phyloP scores from a whole-genome alignment of 1,139 yeast genomes.

The Sugiyamaella sp. region DNA sequence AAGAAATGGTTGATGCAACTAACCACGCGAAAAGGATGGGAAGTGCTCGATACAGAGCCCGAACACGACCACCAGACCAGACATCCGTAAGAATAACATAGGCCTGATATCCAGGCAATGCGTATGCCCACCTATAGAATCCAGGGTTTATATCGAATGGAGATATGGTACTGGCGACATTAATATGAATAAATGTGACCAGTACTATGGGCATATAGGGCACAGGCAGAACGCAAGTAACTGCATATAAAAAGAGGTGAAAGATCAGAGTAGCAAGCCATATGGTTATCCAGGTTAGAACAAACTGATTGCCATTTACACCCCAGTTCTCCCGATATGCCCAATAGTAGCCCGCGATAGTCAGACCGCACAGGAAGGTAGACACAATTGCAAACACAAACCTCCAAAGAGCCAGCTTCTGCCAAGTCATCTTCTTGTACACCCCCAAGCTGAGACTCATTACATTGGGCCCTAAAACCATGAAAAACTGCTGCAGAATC shows the following conservation, averaged over 20 bases:
- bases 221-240: slow-evolving; percentile 22
- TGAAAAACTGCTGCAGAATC: slow-evolving; percentile 27
- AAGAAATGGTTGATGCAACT: background rate
- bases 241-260: slow-evolving; percentile 12
- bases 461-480: slow-evolving; percentile 23
- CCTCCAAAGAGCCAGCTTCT: slow-evolving; percentile 6
- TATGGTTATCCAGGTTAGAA: slow-evolving; percentile 26
- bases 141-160: slow-evolving; percentile 27
- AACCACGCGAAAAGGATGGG: slow-evolving; percentile 28
- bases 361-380: slow-evolving; percentile 20
- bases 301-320: slow-evolving; percentile 30
- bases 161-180: slow-evolving; percentile 21
- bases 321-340: slow-evolving; percentile 29
- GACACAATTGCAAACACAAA: slow-evolving; percentile 11
- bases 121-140: slow-evolving; percentile 27
- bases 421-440: slow-evolving; percentile 18
- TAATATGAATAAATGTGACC: slow-evolving; percentile 25
- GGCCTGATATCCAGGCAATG: slow-evolving; percentile 47
- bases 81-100: slow-evolving; percentile 63
- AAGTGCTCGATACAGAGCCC: slow-evolving; percentile 22
- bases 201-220: slow-evolving; percentile 23
- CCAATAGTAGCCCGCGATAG: slow-evolving; percentile 27
- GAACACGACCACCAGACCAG: slow-evolving; percentile 61
- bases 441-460: slow-evolving; percentile 15
- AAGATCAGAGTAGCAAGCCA: slow-evolving; percentile 22